These are phyloP conservation scores for Crucihimalaya himalaica DNA, from an alignment of 345 rosid species.

Conservation along the genomic window DNA sequence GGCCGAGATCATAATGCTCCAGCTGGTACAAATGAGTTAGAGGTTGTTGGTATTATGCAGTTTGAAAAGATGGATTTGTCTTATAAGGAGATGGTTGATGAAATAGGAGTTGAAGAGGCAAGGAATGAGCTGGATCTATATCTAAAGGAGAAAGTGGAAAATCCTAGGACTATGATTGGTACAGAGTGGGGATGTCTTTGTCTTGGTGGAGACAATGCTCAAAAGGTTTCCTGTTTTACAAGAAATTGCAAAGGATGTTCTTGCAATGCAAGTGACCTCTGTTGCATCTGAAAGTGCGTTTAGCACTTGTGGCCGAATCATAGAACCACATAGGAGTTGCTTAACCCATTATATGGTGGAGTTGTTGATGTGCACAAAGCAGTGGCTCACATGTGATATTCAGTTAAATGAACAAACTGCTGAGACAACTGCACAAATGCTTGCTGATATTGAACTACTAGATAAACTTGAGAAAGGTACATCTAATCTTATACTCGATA, in stretches of 20 bases:
- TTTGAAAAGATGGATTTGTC: no score
- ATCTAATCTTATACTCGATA: no score
- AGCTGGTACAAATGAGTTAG: no score
- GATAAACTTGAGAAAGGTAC: not conserved
- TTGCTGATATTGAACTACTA: not conserved
- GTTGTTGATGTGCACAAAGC: not conserved
- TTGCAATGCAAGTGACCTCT: not conserved
- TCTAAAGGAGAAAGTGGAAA: no score
- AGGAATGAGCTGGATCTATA: no score
- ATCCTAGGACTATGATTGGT: not conserved
- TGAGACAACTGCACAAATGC: not conserved
- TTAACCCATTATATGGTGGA: not conserved
- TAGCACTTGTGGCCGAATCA: not conserved
- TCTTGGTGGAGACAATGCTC: not conserved
- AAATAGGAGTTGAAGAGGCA: no score
- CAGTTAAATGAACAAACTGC: not conserved
- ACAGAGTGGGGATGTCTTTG: not conserved
- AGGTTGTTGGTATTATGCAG: no score
- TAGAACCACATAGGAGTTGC: not conserved
- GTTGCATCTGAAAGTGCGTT: not conserved
- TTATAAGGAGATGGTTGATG: no score
- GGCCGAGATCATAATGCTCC: no score
- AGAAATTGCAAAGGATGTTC: not conserved
- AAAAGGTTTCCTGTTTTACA: not conserved
- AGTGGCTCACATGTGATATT: not conserved